Evolutionary conservation across 2,329 filamentous ascomycete genomes (phyloP).

Genomic region (Exophiala calicioides): DNA sequence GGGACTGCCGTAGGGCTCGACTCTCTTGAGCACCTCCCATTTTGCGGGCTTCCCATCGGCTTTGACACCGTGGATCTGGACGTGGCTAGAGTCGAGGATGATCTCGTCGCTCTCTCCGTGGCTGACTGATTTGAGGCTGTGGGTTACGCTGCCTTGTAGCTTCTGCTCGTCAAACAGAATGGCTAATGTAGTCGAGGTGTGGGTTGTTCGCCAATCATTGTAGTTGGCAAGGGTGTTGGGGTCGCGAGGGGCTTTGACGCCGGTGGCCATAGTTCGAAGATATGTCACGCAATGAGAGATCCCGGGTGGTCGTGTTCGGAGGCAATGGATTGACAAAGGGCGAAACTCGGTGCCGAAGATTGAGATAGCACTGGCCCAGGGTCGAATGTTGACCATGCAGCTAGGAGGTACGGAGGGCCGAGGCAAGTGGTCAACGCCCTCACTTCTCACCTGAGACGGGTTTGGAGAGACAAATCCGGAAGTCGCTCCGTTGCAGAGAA

Average conservation of each 20-base stretch:
- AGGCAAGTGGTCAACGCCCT: no score
- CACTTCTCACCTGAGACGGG: no score
- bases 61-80: slow-evolving; percentile 71
- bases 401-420: no score
- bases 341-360: background rate
- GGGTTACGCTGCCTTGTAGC: slow-evolving; percentile 72
- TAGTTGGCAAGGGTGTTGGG: slow-evolving; percentile 93
- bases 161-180: slow-evolving; percentile 81
- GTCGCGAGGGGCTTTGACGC: slow-evolving; percentile 62
- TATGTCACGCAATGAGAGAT: slow-evolving; percentile 5
- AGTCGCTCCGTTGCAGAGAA: no score
- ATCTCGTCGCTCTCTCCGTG: slow-evolving; percentile 73
- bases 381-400: slow-evolving; percentile 9
- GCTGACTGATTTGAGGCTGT: slow-evolving; percentile 76
- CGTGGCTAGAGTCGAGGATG: slow-evolving; percentile 81
- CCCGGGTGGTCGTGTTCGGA: background rate
- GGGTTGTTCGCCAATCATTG: slow-evolving; percentile 78
- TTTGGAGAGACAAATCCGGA: no score
- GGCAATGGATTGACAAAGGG: slow-evolving; percentile 1
- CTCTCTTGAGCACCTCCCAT: slow-evolving; percentile 70
- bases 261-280: slow-evolving; percentile 36
- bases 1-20: slow-evolving; percentile 65
- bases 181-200: slow-evolving; percentile 77
- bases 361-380: slow-evolving; percentile 2
- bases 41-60: slow-evolving; percentile 65